A percentile compares a stretch with the other conserved stretches of the same genome.
These are phyloP conservation scores for Podospora appendiculata DNA, from an alignment of 495 filamentous ascomycete genomes.

Conservation along the genomic window DNA sequence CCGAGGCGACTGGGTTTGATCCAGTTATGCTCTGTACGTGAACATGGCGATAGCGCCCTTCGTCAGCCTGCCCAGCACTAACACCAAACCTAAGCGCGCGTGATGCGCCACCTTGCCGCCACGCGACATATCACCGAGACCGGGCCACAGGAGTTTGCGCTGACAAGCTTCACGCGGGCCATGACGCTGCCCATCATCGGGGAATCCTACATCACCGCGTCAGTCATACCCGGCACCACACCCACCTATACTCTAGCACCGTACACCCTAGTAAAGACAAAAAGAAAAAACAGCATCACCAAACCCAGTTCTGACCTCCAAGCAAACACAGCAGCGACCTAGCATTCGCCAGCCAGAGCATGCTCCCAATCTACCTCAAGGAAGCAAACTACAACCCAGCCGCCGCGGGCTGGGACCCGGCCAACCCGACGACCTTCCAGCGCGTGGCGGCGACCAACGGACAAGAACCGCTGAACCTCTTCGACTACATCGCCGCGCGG, in stretches of 20 bases:
- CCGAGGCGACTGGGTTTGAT: background rate
- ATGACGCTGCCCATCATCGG: slow-evolving; percentile 24
- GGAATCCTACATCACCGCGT: slow-evolving; percentile 20
- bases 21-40: slow-evolving; percentile 1
- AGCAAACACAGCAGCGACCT: too few species aligned
- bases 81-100: slow-evolving; percentile 8
- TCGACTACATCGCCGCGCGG: slow-evolving; percentile 17
- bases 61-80: too few species aligned
- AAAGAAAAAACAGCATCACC: too few species aligned
- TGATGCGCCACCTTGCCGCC: slow-evolving; percentile 42
- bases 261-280: background rate
- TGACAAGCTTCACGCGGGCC: slow-evolving; percentile 35
- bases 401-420: slow-evolving; percentile 8
- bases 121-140: slow-evolving; percentile 41
- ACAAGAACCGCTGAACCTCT: slow-evolving; percentile 22
- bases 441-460: background rate
- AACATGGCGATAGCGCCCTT: background rate
- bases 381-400: background rate
- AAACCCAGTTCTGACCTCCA: too few species aligned
- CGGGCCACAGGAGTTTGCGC: slow-evolving; percentile 35
- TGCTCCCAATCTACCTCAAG: background rate
- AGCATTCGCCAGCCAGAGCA: background rate
- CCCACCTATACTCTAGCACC: background rate
- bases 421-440: background rate
- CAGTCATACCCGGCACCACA: slow-evolving; percentile 9